phyloP scores from a whole-genome alignment of 225 moss, liverwort and hornwort genomes.

The Straminergon stramineum region DNA sequence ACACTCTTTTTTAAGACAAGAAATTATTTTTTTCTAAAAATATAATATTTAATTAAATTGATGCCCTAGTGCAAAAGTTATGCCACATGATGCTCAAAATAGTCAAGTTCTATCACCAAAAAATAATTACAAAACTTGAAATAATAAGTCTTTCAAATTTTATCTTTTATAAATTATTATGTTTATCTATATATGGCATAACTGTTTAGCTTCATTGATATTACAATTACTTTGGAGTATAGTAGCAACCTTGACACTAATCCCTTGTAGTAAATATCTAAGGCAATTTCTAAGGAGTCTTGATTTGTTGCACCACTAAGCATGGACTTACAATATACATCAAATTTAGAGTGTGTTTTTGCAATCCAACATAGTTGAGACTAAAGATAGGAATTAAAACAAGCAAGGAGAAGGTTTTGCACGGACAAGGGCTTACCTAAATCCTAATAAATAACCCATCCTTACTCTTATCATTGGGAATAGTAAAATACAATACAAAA shows the following conservation, averaged over 20 bases:
- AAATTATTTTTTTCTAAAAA: fast-evolving
- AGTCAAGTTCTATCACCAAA: background rate
- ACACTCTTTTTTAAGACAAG: background rate
- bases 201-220: background rate
- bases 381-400: fast-evolving
- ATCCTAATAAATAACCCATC: background rate
- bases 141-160: background rate
- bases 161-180: background rate
- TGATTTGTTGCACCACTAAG: background rate
- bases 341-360: background rate
- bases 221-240: background rate
- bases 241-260: background rate
- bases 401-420: background rate
- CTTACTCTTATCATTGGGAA: background rate
- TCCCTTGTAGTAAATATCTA: background rate
- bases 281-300: fast-evolving
- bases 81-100: background rate
- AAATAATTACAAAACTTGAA: background rate
- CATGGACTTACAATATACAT: fast-evolving
- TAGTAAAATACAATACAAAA: background rate
- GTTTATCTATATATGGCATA: background rate
- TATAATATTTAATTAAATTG: background rate
- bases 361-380: fast-evolving
- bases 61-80: fast-evolving
- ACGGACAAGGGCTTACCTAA: background rate